These are phyloP conservation scores for Trichosanthes truncata DNA, from an alignment of 306 rosid species.

Conservation along the genomic window DNA sequence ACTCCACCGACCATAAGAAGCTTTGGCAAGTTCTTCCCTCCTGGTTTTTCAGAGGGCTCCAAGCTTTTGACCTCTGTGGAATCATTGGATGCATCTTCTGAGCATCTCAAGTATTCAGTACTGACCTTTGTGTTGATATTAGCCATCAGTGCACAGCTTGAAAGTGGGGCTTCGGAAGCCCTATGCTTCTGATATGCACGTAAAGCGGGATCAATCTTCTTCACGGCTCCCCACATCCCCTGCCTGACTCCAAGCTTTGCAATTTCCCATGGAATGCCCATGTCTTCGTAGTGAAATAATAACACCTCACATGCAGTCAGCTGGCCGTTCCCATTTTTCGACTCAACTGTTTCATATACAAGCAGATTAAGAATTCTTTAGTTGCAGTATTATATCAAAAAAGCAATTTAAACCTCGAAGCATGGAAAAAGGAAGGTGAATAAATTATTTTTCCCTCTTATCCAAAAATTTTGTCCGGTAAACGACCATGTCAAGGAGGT, in stretches of 20 bases:
- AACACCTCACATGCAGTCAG: constrained; percentile 76
- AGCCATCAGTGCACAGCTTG: constrained; percentile 55
- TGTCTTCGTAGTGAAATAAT: constrained; percentile 84
- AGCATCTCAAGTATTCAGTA: constrained; percentile 42
- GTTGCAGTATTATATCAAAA: not conserved
- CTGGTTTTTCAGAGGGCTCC: constrained; percentile 38
- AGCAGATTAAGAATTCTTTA: not conserved
- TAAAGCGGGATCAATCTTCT: constrained; percentile 80
- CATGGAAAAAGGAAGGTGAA: not conserved
- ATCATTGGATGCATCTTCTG: constrained; percentile 33
- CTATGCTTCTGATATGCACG: constrained; percentile 56
- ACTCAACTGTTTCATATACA: constrained; percentile 54
- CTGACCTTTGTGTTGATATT: constrained; percentile 62
- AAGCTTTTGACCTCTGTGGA: constrained; percentile 28
- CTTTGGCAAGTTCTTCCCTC: constrained; percentile 60
- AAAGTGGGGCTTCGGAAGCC: constrained; percentile 43
- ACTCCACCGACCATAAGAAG: constrained; percentile 76
- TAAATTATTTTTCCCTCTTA: not conserved
- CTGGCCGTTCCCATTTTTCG: constrained; percentile 50
- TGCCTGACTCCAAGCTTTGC: constrained; percentile 89
- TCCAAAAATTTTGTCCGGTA: not conserved
- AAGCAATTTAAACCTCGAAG: not conserved
- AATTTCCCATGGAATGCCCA: constrained; percentile 99
- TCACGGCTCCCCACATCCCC: constrained; percentile 99
- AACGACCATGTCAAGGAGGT: not conserved